Conservation (phyloP, 805 yeast species). For the Starmerella riodocensis region DNA sequence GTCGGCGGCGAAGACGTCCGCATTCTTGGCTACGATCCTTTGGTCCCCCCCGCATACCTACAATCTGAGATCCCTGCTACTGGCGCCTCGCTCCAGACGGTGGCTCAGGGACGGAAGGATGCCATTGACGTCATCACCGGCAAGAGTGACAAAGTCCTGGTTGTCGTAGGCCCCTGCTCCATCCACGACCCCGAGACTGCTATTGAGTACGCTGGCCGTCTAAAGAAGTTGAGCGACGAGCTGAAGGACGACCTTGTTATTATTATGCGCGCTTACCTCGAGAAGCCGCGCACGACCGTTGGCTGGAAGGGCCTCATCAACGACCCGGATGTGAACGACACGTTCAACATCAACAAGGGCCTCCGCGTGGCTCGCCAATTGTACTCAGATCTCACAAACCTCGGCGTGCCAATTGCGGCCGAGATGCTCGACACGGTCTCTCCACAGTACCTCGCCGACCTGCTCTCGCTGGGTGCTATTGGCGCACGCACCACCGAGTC, state of each 20-base stretch:
- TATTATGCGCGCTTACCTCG: slow-evolving; percentile 94
- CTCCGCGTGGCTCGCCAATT: slow-evolving; percentile 73
- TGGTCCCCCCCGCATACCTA: slow-evolving; percentile 81
- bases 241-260: slow-evolving; percentile 63
- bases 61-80: slow-evolving; percentile 70
- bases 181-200: slow-evolving; percentile 87
- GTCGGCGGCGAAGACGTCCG: slow-evolving; percentile 49
- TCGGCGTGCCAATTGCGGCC: slow-evolving; percentile 83
- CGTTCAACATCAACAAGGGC: slow-evolving; percentile 93
- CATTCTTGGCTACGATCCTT: slow-evolving; percentile 80
- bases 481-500: slow-evolving; percentile 99
- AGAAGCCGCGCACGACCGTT: slow-evolving; percentile 96
- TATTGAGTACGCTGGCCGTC: slow-evolving; percentile 64
- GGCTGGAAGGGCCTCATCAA: slow-evolving; percentile 98
- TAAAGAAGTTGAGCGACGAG: slow-evolving; percentile 55
- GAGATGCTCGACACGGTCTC: slow-evolving; percentile 98
- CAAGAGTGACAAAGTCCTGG: slow-evolving; percentile 68
- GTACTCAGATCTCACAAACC: slow-evolving; percentile 64
- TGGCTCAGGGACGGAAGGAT: slow-evolving; percentile 63
- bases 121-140: slow-evolving; percentile 62
- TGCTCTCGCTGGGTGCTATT: slow-evolving; percentile 89
- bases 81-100: slow-evolving; percentile 44
- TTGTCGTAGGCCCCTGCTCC: slow-evolving; percentile 94
- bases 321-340: slow-evolving; percentile 87
- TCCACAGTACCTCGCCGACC: slow-evolving; percentile 87